Conservation (phyloP, 2,329 filamentous ascomycete genomes). For the Apiospora rasikravindrae region DNA sequence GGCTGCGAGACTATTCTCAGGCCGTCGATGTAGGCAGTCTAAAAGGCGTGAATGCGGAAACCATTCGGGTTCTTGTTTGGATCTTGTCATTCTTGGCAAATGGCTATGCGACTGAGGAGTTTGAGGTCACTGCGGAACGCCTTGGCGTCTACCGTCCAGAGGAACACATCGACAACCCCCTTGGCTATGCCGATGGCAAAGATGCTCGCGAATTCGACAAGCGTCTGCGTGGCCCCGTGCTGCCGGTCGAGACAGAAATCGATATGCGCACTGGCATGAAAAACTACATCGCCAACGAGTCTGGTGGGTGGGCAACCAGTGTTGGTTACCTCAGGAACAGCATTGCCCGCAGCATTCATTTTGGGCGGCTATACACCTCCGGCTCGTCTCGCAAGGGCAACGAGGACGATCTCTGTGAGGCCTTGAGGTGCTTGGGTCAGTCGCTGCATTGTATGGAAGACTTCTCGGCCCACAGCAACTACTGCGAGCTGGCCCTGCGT, state of each 20-base stretch:
- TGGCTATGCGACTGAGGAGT: conserved; percentile 85
- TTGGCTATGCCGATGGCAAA: conserved; percentile 82
- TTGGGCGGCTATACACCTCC: conserved; percentile 74
- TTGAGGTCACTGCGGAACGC: conserved; percentile 81
- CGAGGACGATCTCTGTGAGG: conserved; percentile 81
- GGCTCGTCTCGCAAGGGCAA: conserved; percentile 67
- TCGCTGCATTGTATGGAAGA: conserved; percentile 80
- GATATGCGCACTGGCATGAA: conserved; percentile 91
- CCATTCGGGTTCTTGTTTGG: conserved; percentile 81
- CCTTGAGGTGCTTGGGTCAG: conserved; percentile 76
- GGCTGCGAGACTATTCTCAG: conserved; percentile 85
- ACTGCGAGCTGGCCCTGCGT: conserved; percentile 76
- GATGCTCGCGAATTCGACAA: conserved; percentile 85
- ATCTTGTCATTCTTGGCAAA: conserved; percentile 81
- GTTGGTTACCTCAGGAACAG: conserved; percentile 82
- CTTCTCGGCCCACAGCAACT: conserved; percentile 83
- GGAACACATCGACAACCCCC: conserved; percentile 76
- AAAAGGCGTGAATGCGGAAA: conserved; percentile 78
- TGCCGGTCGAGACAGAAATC: conserved; percentile 72
- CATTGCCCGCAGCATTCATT: conserved; percentile 76
- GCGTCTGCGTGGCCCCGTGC: conserved; percentile 81
- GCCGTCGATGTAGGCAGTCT: conserved; percentile 81
- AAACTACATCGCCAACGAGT: conserved; percentile 96
- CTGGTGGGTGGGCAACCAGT: conserved; percentile 86
- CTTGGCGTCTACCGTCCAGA: conserved; percentile 83